phyloP scores from a whole-genome alignment of 73 alveolate genomes.

The Durusdinium trenchii region DNA sequence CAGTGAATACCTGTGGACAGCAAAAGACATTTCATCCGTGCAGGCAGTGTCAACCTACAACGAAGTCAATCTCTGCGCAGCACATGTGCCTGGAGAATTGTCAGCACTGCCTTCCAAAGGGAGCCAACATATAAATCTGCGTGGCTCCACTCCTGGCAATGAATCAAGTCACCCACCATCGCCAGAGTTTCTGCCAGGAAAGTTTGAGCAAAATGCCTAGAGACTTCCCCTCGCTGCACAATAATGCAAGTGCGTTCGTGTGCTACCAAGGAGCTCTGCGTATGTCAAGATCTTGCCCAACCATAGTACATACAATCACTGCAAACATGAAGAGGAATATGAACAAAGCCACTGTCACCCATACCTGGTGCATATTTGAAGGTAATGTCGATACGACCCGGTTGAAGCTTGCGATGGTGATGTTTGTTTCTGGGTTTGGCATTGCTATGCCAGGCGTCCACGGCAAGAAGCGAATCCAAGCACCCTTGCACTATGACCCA shows the following conservation, averaged over 20 bases:
- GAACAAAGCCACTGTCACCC: conserved; percentile 60
- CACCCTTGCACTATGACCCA: conserved; percentile 90
- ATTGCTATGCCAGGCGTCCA: conserved; percentile 50
- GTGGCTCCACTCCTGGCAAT: conserved; percentile 61
- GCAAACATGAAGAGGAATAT: conserved; percentile 80
- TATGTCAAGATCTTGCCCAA: conserved; percentile 87
- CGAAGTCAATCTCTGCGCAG: neutral
- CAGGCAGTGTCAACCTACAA: neutral
- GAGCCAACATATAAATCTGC: conserved; percentile 78
- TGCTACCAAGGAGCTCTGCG: conserved; percentile 39
- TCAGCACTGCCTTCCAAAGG: conserved; percentile 65
- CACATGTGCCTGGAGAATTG: conserved; percentile 59
- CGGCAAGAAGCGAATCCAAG: conserved; percentile 74
- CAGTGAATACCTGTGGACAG: conserved; percentile 62
- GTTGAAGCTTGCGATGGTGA: too few relatives aligned
- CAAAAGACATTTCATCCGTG: neutral
- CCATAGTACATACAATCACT: conserved; percentile 73
- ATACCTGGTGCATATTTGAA: neutral
- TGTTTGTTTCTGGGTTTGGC: too few relatives aligned
- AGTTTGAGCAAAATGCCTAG: neutral
- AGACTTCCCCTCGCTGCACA: neutral
- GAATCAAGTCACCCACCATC: neutral
- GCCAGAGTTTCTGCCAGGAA: neutral
- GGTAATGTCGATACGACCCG: too few relatives aligned
- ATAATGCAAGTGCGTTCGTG: neutral